Percentiles rank a stretch among this genome's conserved stretches.
These are phyloP conservation scores for Tricladium varicosporioides DNA, from an alignment of 2,329 filamentous ascomycete species.

Conservation along the genomic window DNA sequence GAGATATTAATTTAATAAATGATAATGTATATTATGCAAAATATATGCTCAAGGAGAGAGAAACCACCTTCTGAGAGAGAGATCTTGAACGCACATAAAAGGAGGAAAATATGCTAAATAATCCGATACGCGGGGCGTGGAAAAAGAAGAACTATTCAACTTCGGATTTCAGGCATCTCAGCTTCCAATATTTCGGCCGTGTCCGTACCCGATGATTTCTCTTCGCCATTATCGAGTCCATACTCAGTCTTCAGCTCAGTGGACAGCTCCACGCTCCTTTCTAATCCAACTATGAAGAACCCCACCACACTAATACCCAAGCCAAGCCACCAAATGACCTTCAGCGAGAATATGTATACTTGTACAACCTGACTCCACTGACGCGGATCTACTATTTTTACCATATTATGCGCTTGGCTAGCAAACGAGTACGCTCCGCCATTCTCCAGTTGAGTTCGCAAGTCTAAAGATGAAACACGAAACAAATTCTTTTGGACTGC, in stretches of 20 bases:
- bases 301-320: neutral
- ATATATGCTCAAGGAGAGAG: too few species aligned
- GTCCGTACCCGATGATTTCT: neutral
- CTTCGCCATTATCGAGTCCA: slow-evolving; percentile 1
- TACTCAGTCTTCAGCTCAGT: slow-evolving; percentile 7
- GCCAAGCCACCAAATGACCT: neutral
- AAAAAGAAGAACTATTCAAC: neutral
- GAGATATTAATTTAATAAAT: too few species aligned
- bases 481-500: neutral
- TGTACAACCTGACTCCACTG: neutral
- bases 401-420: neutral
- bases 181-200: neutral
- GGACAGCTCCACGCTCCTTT: neutral
- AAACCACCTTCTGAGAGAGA: too few species aligned
- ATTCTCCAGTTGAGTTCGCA: neutral
- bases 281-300: neutral
- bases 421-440: neutral
- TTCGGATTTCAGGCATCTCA: neutral
- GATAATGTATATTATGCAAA: too few species aligned
- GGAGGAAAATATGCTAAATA: neutral
- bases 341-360: neutral
- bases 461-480: neutral
- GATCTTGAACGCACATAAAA: neutral
- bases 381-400: neutral
- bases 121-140: too few species aligned